Base-by-base conservation (phyloP, 768 basidiomycete genomes). In the Boletus coccyginus region DNA sequence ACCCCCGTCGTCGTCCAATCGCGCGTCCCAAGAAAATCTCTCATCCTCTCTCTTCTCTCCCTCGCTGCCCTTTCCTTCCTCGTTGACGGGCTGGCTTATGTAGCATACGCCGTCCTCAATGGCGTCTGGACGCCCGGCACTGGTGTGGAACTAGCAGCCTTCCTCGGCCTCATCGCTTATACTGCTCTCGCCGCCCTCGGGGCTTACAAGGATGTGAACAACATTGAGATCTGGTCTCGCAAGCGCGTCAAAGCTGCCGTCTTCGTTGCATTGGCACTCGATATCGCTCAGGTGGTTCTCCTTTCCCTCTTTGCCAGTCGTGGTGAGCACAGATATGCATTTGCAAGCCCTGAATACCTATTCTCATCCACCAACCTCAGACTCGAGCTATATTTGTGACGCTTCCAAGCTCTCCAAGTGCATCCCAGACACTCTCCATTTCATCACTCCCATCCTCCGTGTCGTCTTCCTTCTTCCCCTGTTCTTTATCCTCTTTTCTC, bases 181-280 rank as follows among this genome's bases (percentile, higher is more conserved):
- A 75, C 84, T 36, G 86, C 87, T 38, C 74, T 93, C 47, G 87
- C 90, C 14, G 83, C 84, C 11, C 74, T 91, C 43, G 91, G 91
- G 10, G 79, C 88, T 13, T 92, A 85, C 83, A 91, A 92, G 71
- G 90, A 90, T 59, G 75, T 88, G 52, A 79, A 82, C 32, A 87
- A 87, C 36, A 78, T 85, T 36, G 76, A 83, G 39, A 82, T 90
- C 17, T 91, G 88, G 89, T 78, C 77, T 35, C 66, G 82, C 62
- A 82, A 68, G 58, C 79, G 83, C 46, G 70, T 90, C 62, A 88
- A 78, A 67, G 44, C 75, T 8, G 78, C 83, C 43, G 71, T 89
- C 35, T 68, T 80, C 19, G 58, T 78, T 43, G 79, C 87, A 12
- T 69, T 90, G 45, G 73, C 67, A 7, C 66, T 88, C 50, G 92